Evolutionary conservation across 192 early-diverging fungal species (phyloP).

Genomic region (Dispira simplex): DNA sequence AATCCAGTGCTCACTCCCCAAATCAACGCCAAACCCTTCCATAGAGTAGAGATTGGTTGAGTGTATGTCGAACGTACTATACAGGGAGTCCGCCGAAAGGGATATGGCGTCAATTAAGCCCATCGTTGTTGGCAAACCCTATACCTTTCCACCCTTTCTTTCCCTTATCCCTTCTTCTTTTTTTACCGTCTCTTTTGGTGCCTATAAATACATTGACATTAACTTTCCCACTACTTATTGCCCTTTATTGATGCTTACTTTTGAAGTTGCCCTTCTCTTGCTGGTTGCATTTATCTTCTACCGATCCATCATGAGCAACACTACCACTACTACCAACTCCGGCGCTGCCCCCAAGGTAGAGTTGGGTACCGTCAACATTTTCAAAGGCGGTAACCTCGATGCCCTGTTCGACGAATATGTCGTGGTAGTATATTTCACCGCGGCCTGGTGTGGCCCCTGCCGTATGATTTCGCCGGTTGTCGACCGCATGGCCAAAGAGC

Average conservation of each 20-base stretch:
- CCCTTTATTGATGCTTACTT: too few species aligned
- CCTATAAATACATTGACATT: too few species aligned
- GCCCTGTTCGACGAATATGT: conserved; percentile 27
- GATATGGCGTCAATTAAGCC: too few species aligned
- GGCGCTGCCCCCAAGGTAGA: neutral
- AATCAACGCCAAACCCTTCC: too few species aligned
- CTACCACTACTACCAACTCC: conserved; percentile 2
- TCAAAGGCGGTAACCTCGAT: conserved; percentile 19
- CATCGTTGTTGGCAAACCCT: too few species aligned
- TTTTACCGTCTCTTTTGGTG: too few species aligned
- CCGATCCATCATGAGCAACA: neutral
- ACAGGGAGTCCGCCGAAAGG: too few species aligned
- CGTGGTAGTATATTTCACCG: conserved; percentile 63
- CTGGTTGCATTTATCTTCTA: neutral
- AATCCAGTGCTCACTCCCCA: too few species aligned
- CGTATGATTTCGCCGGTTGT: conserved; percentile 54
- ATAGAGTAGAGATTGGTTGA: too few species aligned
- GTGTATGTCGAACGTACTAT: too few species aligned
- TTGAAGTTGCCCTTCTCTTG: neutral
- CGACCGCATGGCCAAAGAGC: conserved; percentile 31
- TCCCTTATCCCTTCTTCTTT: neutral
- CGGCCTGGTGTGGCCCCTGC: conserved; percentile 82
- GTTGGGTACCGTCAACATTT: conserved; percentile 20
- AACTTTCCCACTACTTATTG: too few species aligned
- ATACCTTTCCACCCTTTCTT: neutral